Evolutionary conservation across 2,329 filamentous ascomycete genomes (phyloP).

Genomic region (Macroventuria anomochaeta): DNA sequence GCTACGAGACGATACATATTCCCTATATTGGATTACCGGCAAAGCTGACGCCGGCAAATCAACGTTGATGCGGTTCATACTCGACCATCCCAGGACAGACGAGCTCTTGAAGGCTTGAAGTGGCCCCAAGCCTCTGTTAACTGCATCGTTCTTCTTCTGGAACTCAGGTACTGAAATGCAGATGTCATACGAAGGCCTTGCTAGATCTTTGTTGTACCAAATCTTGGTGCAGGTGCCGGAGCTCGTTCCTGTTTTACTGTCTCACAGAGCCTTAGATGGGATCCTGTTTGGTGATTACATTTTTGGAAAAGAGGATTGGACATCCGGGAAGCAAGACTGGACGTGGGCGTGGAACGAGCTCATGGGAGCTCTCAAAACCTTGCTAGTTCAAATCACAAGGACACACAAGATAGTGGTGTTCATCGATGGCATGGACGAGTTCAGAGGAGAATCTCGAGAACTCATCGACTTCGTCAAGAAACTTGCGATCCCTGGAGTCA

Average conservation of each 20-base stretch:
- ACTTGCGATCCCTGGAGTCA: constrained; percentile 11
- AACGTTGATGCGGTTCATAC: constrained; percentile 49
- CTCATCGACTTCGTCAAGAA: constrained; percentile 3
- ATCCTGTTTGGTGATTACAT: background rate
- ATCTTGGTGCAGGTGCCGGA: background rate
- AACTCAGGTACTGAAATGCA: constrained; percentile 16
- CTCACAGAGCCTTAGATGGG: background rate
- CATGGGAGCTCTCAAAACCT: background rate
- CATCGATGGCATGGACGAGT: constrained; percentile 18
- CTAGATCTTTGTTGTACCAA: constrained; percentile 10
- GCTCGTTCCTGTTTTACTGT: background rate
- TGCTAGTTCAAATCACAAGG: background rate
- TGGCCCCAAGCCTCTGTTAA: background rate
- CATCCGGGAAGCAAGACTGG: no score
- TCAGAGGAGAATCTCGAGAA: background rate
- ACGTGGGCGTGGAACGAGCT: constrained; percentile 7
- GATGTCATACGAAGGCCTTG: constrained; percentile 18
- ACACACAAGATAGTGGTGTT: constrained; percentile 3
- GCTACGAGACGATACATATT: background rate
- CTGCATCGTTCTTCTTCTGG: constrained; percentile 13
- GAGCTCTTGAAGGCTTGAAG: background rate
- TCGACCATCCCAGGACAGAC: constrained; percentile 1
- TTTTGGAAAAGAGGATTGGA: background rate
- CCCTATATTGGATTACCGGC: constrained; percentile 48
- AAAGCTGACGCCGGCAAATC: constrained; percentile 58